Evolutionary conservation across 164 flowering plant genomes (phyloP), one percentile per base, ranked within the genome.

Genomic region (Hamamelis virginiana): DNA sequence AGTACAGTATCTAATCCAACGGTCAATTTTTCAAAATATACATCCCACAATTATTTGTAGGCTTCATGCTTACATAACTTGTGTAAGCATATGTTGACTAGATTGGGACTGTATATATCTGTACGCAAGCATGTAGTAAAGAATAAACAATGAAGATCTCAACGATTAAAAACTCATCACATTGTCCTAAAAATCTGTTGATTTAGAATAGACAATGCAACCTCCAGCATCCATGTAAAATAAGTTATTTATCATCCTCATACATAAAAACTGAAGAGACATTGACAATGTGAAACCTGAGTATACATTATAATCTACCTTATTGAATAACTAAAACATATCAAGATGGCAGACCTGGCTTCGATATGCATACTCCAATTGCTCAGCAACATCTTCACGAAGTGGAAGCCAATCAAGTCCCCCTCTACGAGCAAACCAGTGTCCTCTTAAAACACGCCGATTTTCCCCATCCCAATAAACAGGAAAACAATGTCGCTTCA

Each of bases 401-500:
- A 96, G 70, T 44, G 99, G 99, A 75, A 89, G 86, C 99, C 97
- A 93, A 79, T 93, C 96, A 19, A 90, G 91, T 59, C 97, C 92
- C 51, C 85, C 94, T 80, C 88, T 88, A 71, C 87, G 91, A 77
- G 96, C 97, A 87, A 91, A 96, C 99, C 99, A 96, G 55, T 92
- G 98, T 66, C 99, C 99, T 83, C 98, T 82, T 70, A 96, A 73
- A 59, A 93, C 98, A 67, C 98, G 91, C 52, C 97, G 78, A 76
- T 94, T 89, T 75, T 94, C 98, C 56, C 97, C 98, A 84, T 75
- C 76, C 98, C 98, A 94, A 66, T 94, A 94, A 71, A 94, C 96
- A 66, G 98, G 98, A 73, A 94, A 94, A 70, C 90, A 91, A 48
- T 93, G 96, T 74, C 99, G 85, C 74, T 60, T 83, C 59, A 73